A percentile compares a stretch with the other conserved stretches of the same genome.
Conservation (phyloP, 768 basidiomycete species). For the Rhodosporidiobolus sp. region DNA sequence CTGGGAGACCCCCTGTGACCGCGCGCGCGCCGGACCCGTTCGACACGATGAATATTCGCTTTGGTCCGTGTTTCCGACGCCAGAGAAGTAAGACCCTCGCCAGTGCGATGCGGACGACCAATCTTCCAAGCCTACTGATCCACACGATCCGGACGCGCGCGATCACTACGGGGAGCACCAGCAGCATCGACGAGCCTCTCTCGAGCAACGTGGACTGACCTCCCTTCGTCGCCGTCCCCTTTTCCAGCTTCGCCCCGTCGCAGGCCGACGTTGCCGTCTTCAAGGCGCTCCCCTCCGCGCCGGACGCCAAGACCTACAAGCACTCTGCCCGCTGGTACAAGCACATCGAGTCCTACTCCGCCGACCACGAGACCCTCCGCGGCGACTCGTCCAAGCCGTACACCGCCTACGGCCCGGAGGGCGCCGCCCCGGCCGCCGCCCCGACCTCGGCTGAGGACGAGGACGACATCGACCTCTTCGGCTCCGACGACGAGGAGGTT, state of each 20-base stretch:
- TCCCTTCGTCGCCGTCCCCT: neutral
- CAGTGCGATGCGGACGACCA: conserved; percentile 63
- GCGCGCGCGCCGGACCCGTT: no score
- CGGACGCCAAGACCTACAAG: conserved; percentile 64
- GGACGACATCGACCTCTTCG: conserved; percentile 81
- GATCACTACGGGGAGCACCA: conserved; percentile 10
- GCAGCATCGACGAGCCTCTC: conserved; percentile 3
- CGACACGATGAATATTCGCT: conserved; percentile 67
- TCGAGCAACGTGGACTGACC: conserved; percentile 28
- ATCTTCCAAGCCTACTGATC: conserved; percentile 69
- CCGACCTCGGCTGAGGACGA: conserved; percentile 56
- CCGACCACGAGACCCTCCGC: conserved; percentile 72
- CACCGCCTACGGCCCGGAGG: conserved; percentile 61
- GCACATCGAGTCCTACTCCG: conserved; percentile 82
- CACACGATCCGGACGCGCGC: conserved; percentile 27
- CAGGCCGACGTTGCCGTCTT: conserved; percentile 92
- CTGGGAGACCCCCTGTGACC: neutral
- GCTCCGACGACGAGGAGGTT: conserved; percentile 74
- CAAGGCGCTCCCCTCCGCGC: conserved; percentile 69
- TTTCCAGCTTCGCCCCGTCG: conserved; percentile 84
- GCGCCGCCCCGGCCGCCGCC: conserved; percentile 55
- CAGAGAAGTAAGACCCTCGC: conserved; percentile 81
- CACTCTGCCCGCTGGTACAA: conserved; percentile 86
- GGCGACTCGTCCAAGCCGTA: conserved; percentile 81
- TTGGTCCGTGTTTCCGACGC: conserved; percentile 93